A percentile compares a stretch with the other conserved stretches of the same genome.
Evolutionary conservation across 2,329 filamentous ascomycete genomes (phyloP).

Genomic region (Thelonectria olida): DNA sequence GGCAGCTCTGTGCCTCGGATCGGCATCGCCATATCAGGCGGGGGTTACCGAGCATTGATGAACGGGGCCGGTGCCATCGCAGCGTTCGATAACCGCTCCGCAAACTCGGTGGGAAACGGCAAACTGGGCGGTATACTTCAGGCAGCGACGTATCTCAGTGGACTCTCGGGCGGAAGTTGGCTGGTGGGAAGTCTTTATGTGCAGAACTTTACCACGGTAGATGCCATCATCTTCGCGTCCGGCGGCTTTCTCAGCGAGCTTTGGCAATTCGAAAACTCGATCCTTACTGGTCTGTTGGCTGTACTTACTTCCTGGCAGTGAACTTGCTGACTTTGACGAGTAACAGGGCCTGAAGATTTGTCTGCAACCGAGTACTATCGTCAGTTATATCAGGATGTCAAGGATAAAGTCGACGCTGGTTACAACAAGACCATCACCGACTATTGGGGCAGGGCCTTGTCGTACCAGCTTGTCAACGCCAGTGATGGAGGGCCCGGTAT

Average conservation of each 20-base stretch:
- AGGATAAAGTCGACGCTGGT: slow-evolving; percentile 69
- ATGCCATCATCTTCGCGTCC: slow-evolving; percentile 40
- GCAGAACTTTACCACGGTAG: slow-evolving; percentile 79
- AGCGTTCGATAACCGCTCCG: slow-evolving; percentile 76
- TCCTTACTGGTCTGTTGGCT: slow-evolving; percentile 41
- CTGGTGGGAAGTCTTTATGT: slow-evolving; percentile 76
- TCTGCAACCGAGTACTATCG: slow-evolving; percentile 62
- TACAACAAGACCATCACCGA: slow-evolving; percentile 76
- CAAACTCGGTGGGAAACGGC: slow-evolving; percentile 59
- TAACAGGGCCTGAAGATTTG: slow-evolving; percentile 23
- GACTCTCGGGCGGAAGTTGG: slow-evolving; percentile 80
- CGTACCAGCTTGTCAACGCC: slow-evolving; percentile 80
- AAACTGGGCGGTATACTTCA: slow-evolving; percentile 77
- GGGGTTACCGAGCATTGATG: slow-evolving; percentile 81
- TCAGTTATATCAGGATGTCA: slow-evolving; percentile 66
- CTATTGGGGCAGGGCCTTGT: slow-evolving; percentile 81
- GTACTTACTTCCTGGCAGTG: not conserved
- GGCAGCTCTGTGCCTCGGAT: slow-evolving; percentile 64
- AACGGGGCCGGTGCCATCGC: slow-evolving; percentile 79
- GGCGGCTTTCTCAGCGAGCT: slow-evolving; percentile 26
- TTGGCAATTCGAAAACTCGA: slow-evolving; percentile 30
- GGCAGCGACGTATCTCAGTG: slow-evolving; percentile 77
- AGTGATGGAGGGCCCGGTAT: slow-evolving; percentile 67
- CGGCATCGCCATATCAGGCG: slow-evolving; percentile 78
- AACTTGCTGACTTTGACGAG: not conserved